Evolutionary conservation across 2,329 filamentous ascomycete genomes (phyloP).

Genomic region (Massarina eburnea): DNA sequence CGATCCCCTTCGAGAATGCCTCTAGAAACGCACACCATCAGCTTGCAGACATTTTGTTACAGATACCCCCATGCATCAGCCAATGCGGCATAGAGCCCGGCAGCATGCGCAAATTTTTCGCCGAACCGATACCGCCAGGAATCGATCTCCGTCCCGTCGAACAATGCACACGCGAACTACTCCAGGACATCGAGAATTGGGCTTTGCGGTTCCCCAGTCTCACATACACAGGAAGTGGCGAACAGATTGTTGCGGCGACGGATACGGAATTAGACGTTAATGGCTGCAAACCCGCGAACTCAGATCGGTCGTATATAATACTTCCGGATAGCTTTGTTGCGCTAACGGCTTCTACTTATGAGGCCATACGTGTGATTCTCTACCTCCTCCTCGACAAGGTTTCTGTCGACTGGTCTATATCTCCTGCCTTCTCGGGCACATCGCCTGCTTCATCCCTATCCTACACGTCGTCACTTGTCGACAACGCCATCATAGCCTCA

Average conservation of each 20-base stretch:
- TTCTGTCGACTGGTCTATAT: conserved; percentile 2
- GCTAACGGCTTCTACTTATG: conserved; percentile 23
- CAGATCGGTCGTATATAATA: conserved; percentile 9
- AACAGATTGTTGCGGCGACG: conserved; percentile 6
- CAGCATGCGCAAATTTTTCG: conserved; percentile 25
- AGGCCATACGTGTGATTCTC: conserved; percentile 21
- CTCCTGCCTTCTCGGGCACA: neutral
- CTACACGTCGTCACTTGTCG: neutral
- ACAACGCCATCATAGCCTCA: conserved; percentile 2
- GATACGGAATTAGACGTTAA: conserved; percentile 13
- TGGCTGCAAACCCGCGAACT: conserved; percentile 1
- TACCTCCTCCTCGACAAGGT: conserved; percentile 22
- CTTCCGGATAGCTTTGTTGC: conserved; percentile 25
- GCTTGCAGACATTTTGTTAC: conserved; percentile 29
- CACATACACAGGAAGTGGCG: conserved; percentile 5
- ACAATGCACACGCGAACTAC: conserved; percentile 16
- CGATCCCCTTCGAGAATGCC: conserved; percentile 25
- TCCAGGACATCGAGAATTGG: conserved; percentile 23
- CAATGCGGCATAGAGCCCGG: conserved; percentile 16
- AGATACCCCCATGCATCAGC: conserved; percentile 26
- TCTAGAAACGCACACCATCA: conserved; percentile 27
- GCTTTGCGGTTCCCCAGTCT: conserved; percentile 23
- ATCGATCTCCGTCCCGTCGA: conserved; percentile 10
- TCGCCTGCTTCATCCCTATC: neutral
- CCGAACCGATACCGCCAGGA: conserved; percentile 6